A percentile compares a stretch with the other conserved stretches of the same genome.
Evolutionary conservation across 2,329 filamentous ascomycete species (phyloP).

Genomic region (Hypoxylon rubiginosum): DNA sequence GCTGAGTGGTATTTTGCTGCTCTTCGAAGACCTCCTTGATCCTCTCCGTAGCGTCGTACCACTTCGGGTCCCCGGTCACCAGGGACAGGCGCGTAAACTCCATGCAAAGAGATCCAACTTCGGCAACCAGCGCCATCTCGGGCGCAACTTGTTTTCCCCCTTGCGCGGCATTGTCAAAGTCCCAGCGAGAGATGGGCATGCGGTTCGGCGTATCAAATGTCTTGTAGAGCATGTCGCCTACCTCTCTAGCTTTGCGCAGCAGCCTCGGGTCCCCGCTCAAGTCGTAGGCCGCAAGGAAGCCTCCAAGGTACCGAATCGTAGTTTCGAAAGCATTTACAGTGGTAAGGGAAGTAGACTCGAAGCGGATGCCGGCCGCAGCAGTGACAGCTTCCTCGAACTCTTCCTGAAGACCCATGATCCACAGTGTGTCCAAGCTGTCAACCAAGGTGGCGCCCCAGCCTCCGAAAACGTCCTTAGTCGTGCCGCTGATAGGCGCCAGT

Average conservation of each 20-base stretch:
- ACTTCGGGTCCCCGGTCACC: slow-evolving; percentile 51
- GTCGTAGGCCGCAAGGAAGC: slow-evolving; percentile 54
- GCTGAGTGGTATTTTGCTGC: slow-evolving; percentile 53
- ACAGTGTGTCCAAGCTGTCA: slow-evolving; percentile 54
- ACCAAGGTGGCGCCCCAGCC: slow-evolving; percentile 63
- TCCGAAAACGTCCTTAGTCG: slow-evolving; percentile 57
- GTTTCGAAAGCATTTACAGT: slow-evolving; percentile 56
- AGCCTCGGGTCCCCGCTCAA: slow-evolving; percentile 53
- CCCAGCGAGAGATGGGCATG: slow-evolving; percentile 51
- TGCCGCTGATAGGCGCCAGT: slow-evolving; percentile 57
- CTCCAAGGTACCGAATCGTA: slow-evolving; percentile 54
- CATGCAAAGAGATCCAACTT: slow-evolving; percentile 52
- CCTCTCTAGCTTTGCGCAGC: slow-evolving; percentile 56
- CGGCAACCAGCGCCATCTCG: slow-evolving; percentile 45
- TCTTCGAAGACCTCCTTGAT: slow-evolving; percentile 46
- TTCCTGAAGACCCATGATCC: slow-evolving; percentile 61
- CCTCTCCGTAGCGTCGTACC: slow-evolving; percentile 50
- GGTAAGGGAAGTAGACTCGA: slow-evolving; percentile 51
- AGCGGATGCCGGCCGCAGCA: slow-evolving; percentile 59
- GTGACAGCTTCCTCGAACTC: slow-evolving; percentile 61
- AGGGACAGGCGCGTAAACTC: slow-evolving; percentile 53
- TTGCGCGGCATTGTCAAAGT: slow-evolving; percentile 40
- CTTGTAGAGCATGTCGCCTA: slow-evolving; percentile 56
- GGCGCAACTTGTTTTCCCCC: slow-evolving; percentile 43
- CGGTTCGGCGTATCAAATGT: slow-evolving; percentile 52